Evolutionary conservation across 2,329 filamentous ascomycete genomes (phyloP), one percentile per base, ranked within the genome.

Genomic region (Kalmusia sp.): DNA sequence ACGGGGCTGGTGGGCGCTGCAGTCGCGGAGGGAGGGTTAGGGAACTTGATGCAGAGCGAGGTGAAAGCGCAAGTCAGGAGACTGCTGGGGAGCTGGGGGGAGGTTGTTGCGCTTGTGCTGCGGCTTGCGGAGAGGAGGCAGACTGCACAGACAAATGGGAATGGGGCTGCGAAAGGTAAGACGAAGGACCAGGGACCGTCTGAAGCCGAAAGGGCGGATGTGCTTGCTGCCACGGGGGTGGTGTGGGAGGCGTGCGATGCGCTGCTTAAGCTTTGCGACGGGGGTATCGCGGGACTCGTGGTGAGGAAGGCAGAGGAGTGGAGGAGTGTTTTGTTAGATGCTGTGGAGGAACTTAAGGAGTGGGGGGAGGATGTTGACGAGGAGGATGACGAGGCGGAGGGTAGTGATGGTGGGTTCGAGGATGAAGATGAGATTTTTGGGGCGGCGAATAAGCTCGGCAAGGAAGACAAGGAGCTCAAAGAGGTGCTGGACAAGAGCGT

Each of bases 241-340:
- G 78, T 96, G 1, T 97, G 93, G 93, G 85, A 90, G 49, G 84
- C 87, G 6, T 97, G 93, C 65, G 93, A 97, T 74, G 82, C 84
- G 6, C 70, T 96, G 14, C 77, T 86, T 2, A 79, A 80, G 7
- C 76, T 96, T 33, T 84, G 87, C 43, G 80, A 80, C 5, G 76
- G 86, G 21, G 92, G 92, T 0, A 82, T 96, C 4, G 84, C 83
- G 0, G 90, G 88, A 0, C 79, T 92, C 52, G 82, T 93, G 40
- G 81, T 89, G 0, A 80, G 83, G 61, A 92, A 89, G 68, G 88
- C 88, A 1, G 85, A 91, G 62, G 82, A 92, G 70, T 91, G 88
- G 75, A 80, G 86, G 34, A 90, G 90, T 51, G 84, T 89, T 2
- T 78, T 97, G 21, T 85, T 90, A 63, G 93, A 97, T 76, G 89